Evolutionary conservation across 2,329 filamentous ascomycete species (phyloP).

Genomic region (Fusarium tupiense): DNA sequence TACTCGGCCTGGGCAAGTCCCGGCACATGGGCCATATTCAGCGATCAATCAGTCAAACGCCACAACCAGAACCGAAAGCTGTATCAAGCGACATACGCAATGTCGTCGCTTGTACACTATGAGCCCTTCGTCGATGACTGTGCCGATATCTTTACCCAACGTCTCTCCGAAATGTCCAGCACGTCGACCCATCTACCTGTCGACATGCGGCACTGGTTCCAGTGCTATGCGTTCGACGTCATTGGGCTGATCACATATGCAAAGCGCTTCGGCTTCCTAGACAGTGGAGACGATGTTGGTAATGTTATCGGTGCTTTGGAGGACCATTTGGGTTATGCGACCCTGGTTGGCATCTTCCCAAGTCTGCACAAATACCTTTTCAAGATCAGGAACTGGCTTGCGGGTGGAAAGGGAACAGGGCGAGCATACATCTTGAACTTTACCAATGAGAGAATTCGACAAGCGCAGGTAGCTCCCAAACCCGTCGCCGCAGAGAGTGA

Average conservation of each 20-base stretch:
- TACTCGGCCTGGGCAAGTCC: conserved; percentile 5
- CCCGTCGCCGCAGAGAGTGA: background rate
- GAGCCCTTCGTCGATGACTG: conserved; percentile 24
- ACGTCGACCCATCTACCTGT: background rate
- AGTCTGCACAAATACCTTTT: conserved; percentile 1
- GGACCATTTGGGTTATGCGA: conserved; percentile 5
- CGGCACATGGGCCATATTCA: conserved; percentile 7
- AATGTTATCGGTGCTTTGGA: conserved; percentile 18
- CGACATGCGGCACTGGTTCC: conserved; percentile 28
- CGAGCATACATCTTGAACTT: conserved; percentile 20
- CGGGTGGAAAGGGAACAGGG: background rate
- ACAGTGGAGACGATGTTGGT: conserved; percentile 13
- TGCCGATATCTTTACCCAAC: conserved; percentile 2
- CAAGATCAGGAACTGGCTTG: conserved; percentile 7
- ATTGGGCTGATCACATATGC: conserved; percentile 29
- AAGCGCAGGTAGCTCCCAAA: conserved; percentile 6
- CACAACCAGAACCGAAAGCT: conserved; percentile 15
- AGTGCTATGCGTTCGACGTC: conserved; percentile 31
- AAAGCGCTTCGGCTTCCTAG: conserved; percentile 20
- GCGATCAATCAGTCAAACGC: background rate
- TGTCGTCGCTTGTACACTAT: conserved; percentile 25
- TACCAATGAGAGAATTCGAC: conserved; percentile 7
- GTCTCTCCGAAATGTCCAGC: conserved; percentile 3
- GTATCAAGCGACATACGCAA: conserved; percentile 26
- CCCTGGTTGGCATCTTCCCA: background rate